Base-by-base conservation (phyloP, 1,284 basidiomycete species). In the Apiotrichum veenhuisii region DNA sequence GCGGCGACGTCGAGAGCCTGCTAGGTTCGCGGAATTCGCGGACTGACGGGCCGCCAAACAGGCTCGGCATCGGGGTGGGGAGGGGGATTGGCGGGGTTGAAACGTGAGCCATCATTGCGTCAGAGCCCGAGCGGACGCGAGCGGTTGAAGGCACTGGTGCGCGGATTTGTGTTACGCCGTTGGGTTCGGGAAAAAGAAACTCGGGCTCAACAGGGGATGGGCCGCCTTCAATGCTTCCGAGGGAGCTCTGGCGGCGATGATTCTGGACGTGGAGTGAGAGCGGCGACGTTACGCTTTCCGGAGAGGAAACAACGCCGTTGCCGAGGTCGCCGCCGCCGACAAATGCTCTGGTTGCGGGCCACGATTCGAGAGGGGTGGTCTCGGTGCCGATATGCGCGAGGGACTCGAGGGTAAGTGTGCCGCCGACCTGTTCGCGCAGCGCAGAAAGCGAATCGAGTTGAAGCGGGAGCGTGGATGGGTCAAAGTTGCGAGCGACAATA, bases 401-500 rank as follows among this genome's bases (percentile, higher is more conserved):
- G 3, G 72, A 71, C 25, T 74, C 74, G 15, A 76, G 60, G 5
- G 74, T 74, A 17, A 76, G 60, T 8, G 72, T 74, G 1, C 68
- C 70, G 14, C 58, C 64, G 3, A 65, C 64, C 23, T 68, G 64
- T n/a, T 59, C 42, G 3, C 66, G 60, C 23, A 75, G 63, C 14
- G 61, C 56, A 18, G 57, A 61, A 3, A 73, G 64, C 9, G 70
- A 64, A 1, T 53, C 45, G 55, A 71, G 70, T 0, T 57, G 70
- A 0, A 74, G 64, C 1, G 74, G 74, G 9, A 77, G 61, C 18
- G 66, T 64, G 5, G 67, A 55, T 5, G 75, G 68, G 36, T 75
- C 69, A 66, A 81, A 82, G 53, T 79, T 79, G 12, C 78, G 71
- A 64, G 80, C 81, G 20, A 82, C 78, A 26, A 83, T 71, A 67